A percentile compares a stretch with the other conserved stretches of the same genome.
Conservation (phyloP, 805 yeast species). For the Tetrapisispora arboricola region DNA sequence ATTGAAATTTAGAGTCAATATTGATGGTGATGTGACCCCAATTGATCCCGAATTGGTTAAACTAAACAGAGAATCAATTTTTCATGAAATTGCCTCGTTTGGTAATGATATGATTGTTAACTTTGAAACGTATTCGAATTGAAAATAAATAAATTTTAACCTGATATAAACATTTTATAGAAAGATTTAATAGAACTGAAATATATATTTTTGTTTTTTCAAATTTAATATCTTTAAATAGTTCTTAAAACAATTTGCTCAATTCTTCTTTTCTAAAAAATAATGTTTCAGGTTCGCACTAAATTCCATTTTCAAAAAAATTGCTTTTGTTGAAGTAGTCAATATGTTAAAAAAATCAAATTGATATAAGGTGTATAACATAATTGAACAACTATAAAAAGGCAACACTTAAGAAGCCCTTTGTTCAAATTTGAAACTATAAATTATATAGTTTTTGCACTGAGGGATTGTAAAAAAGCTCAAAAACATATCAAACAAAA, state of each 20-base stretch:
- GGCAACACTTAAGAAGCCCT: too few species aligned
- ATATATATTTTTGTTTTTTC: background rate
- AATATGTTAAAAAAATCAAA: too few species aligned
- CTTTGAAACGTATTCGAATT: slow-evolving; percentile 18
- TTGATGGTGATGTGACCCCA: slow-evolving; percentile 67
- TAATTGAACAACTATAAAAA: too few species aligned
- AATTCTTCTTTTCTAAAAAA: too few species aligned
- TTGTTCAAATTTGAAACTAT: too few species aligned
- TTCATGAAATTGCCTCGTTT: slow-evolving; percentile 56
- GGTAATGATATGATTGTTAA: slow-evolving; percentile 56
- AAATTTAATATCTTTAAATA: background rate
- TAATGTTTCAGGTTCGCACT: too few species aligned
- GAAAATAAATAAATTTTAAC: background rate
- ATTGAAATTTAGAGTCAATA: slow-evolving; percentile 67
- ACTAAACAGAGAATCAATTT: slow-evolving; percentile 62
- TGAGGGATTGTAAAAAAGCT: too few species aligned
- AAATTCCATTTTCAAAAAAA: too few species aligned
- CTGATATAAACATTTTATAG: background rate
- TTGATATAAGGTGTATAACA: too few species aligned
- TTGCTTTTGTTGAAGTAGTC: too few species aligned
- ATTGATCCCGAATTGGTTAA: slow-evolving; percentile 40
- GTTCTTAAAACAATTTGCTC: background rate
- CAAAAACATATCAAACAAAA: too few species aligned
- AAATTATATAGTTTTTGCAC: too few species aligned
- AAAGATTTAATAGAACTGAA: background rate